phyloP scores from a whole-genome alignment of 306 rosid genomes.

The Canavalia gladiata region DNA sequence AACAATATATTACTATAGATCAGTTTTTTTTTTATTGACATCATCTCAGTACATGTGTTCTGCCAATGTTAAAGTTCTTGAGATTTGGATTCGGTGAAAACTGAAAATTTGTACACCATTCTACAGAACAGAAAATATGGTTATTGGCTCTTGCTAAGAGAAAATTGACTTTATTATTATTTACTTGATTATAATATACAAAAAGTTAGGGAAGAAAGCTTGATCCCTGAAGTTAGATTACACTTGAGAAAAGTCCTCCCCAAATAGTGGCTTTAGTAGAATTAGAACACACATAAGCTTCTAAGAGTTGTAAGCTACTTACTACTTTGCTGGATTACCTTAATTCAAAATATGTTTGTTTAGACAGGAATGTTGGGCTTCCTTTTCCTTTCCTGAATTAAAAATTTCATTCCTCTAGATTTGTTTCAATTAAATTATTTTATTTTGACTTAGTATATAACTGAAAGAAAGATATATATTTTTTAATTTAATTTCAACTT shows the following conservation, averaged over 20 bases:
- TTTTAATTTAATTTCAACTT: background rate
- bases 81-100: constrained; percentile 48
- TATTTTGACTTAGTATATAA: background rate
- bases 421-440: background rate
- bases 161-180: background rate
- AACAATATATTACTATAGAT: background rate
- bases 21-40: background rate
- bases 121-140: background rate
- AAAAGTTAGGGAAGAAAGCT: constrained; percentile 9
- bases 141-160: constrained; percentile 22
- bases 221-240: background rate
- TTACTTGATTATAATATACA: background rate
- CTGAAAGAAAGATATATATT: background rate
- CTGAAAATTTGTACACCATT: constrained; percentile 25
- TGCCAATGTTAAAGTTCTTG: constrained; percentile 39
- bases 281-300: background rate
- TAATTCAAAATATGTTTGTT: background rate
- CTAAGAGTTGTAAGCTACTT: background rate
- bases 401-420: background rate
- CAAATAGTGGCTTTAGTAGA: constrained; percentile 4
- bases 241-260: background rate
- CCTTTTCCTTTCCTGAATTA: background rate
- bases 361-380: background rate
- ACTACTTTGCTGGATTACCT: background rate
- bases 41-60: constrained; percentile 16